Percentiles rank a stretch among this genome's conserved stretches.
Evolutionary conservation across 83 land plant genomes (phyloP).

Genomic region (Picea abies): DNA sequence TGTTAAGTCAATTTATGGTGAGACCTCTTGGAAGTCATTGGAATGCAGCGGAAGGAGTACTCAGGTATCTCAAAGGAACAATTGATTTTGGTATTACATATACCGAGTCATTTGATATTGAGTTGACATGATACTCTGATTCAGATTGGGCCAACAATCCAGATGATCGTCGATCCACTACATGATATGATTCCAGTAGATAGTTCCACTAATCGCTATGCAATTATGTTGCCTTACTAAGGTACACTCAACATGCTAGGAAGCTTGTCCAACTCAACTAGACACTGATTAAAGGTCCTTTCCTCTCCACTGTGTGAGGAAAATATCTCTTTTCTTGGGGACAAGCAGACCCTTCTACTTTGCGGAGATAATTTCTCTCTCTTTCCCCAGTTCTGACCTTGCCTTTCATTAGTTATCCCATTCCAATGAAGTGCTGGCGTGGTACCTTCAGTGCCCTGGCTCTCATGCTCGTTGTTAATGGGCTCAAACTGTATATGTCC

Average conservation of each 20-base stretch:
- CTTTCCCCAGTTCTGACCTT: constrained; percentile 89
- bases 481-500: constrained; percentile 92
- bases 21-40: too few species aligned
- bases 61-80: too few species aligned
- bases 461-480: constrained; percentile 24
- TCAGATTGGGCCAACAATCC: too few species aligned
- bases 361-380: constrained; percentile 37
- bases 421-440: constrained; percentile 49
- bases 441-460: too few species aligned
- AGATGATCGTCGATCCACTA: too few species aligned
- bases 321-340: constrained; percentile 12
- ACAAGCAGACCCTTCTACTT: constrained; percentile 15
- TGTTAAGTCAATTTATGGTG: too few species aligned
- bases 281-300: constrained; percentile 9
- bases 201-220: constrained; percentile 85
- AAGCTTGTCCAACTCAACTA: constrained; percentile 58
- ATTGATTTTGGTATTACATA: too few species aligned
- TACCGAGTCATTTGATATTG: too few species aligned
- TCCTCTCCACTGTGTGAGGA: constrained; percentile 21
- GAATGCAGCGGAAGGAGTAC: too few species aligned
- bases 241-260: constrained; percentile 45
- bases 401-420: constrained; percentile 76
- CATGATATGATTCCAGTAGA: constrained; percentile 18
- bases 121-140: too few species aligned
- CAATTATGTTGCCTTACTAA: constrained; percentile 86